A percentile compares a stretch with the other conserved stretches of the same genome.
Evolutionary conservation across 441 rosid genomes (phyloP).

Genomic region (Capsella rubella): DNA sequence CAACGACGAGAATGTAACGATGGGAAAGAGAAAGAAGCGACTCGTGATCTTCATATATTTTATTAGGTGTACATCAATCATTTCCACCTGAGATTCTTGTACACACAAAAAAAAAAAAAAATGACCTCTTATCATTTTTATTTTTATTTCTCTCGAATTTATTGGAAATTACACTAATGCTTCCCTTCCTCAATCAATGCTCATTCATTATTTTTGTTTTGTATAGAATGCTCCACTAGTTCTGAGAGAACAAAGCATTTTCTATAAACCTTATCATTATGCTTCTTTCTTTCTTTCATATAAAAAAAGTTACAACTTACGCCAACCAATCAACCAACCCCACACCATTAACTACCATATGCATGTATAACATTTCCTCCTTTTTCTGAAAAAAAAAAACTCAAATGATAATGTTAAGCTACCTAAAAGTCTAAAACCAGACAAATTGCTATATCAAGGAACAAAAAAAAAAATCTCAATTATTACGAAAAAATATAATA

Average conservation of each 20-base stretch:
- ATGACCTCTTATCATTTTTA: conserved; percentile 2
- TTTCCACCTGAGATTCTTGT: conserved; percentile 31
- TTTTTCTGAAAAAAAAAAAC: neutral
- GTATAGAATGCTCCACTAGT: conserved; percentile 17
- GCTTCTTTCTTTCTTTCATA: neutral
- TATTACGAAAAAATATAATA: neutral
- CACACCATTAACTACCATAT: conserved; percentile 29
- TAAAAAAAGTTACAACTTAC: conserved; percentile 24
- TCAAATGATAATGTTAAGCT: neutral
- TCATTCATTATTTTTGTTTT: conserved; percentile 30
- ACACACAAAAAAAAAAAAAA: neutral
- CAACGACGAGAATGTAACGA: conserved; percentile 41
- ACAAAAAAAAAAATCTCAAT: neutral
- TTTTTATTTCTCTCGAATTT: conserved; percentile 16
- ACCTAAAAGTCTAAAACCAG: neutral
- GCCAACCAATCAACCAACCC: conserved; percentile 38
- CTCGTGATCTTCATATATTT: conserved; percentile 33
- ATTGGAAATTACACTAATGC: conserved; percentile 18
- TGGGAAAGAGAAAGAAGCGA: conserved; percentile 27
- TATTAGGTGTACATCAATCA: conserved; percentile 37
- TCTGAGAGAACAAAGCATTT: conserved; percentile 13
- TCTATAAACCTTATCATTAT: conserved; percentile 19
- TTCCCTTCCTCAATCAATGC: conserved; percentile 34
- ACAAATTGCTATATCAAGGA: neutral
- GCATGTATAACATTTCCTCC: neutral